Percentiles rank a stretch among this genome's conserved stretches.
Evolutionary conservation across 1,139 yeast genomes (phyloP).

Genomic region (Yamadazyma jaroonii): DNA sequence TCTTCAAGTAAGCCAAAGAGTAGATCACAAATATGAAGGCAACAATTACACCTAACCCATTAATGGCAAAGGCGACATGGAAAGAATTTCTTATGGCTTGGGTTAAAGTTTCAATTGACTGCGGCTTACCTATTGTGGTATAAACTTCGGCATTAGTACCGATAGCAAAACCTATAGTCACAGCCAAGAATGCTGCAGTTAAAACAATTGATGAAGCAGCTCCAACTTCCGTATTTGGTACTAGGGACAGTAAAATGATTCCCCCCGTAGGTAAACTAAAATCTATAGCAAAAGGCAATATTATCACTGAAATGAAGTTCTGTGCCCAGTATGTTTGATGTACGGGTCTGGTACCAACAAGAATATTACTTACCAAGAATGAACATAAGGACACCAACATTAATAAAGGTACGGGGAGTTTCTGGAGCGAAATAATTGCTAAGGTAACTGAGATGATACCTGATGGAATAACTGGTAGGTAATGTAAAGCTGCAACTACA

Average conservation of each 20-base stretch:
- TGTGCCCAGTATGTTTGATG: conserved; percentile 24
- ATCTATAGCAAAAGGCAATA: conserved; percentile 63
- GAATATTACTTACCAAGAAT: conserved; percentile 12
- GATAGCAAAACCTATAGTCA: not conserved
- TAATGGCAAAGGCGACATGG: conserved; percentile 3
- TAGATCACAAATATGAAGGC: not conserved
- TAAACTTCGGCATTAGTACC: conserved; percentile 3
- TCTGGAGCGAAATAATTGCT: not conserved
- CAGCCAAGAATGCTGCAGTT: conserved; percentile 1
- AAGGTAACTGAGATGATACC: conserved; percentile 2
- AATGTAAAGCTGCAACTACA: conserved; percentile 35
- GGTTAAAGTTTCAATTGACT: not conserved
- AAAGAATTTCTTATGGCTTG: conserved; percentile 1
- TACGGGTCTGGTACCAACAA: conserved; percentile 13
- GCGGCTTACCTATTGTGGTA: not conserved
- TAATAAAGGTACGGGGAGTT: conserved; percentile 1
- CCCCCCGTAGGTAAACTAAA: conserved; percentile 28
- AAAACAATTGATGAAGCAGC: conserved; percentile 2
- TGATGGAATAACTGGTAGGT: conserved; percentile 24
- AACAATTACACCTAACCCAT: conserved; percentile 1
- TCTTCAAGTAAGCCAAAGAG: not conserved
- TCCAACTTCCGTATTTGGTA: not conserved
- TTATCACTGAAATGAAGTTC: conserved; percentile 43
- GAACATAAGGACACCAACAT: not conserved
- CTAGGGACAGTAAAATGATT: conserved; percentile 1